phyloP scores from a whole-genome alignment of 2,329 filamentous ascomycete species.

The Aquanectria penicillioides region DNA sequence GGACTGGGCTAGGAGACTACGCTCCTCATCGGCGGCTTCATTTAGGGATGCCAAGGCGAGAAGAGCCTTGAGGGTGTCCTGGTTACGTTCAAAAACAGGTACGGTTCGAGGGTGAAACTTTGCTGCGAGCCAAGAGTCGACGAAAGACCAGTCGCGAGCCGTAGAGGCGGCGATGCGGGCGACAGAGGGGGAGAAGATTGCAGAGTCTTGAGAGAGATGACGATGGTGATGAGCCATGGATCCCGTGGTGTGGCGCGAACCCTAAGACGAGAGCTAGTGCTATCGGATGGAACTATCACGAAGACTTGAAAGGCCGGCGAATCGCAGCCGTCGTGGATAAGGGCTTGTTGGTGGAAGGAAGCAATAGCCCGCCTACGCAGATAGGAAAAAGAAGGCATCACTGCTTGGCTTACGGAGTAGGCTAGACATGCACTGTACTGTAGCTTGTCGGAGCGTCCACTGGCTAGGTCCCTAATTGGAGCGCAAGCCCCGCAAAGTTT shows the following conservation, averaged over 20 bases:
- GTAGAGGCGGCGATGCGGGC: slow-evolving; percentile 81
- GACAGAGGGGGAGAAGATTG: slow-evolving; percentile 74
- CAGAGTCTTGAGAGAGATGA: slow-evolving; percentile 45
- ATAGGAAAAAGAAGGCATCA: no score
- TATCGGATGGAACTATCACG: no score
- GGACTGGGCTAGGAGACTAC: slow-evolving; percentile 64
- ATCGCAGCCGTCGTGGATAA: no score
- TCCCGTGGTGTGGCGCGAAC: no score
- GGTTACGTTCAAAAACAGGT: slow-evolving; percentile 86
- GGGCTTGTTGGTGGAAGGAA: no score
- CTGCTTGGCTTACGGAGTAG: no score
- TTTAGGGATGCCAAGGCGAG: slow-evolving; percentile 79
- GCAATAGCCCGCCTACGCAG: no score
- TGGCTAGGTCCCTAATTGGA: no score
- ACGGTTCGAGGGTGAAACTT: slow-evolving; percentile 72
- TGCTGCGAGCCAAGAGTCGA: slow-evolving; percentile 83
- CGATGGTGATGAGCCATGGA: slow-evolving; percentile 37
- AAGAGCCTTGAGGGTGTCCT: slow-evolving; percentile 80
- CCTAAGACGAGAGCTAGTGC: no score
- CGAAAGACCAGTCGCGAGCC: slow-evolving; percentile 90
- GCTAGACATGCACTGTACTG: no score
- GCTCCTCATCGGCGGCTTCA: slow-evolving; percentile 80
- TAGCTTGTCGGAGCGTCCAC: no score
- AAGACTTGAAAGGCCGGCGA: no score
- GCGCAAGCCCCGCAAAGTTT: slow-evolving; percentile 23